Conservation (phyloP, 1,284 basidiomycete species). For the Prillingera fragicola region DNA sequence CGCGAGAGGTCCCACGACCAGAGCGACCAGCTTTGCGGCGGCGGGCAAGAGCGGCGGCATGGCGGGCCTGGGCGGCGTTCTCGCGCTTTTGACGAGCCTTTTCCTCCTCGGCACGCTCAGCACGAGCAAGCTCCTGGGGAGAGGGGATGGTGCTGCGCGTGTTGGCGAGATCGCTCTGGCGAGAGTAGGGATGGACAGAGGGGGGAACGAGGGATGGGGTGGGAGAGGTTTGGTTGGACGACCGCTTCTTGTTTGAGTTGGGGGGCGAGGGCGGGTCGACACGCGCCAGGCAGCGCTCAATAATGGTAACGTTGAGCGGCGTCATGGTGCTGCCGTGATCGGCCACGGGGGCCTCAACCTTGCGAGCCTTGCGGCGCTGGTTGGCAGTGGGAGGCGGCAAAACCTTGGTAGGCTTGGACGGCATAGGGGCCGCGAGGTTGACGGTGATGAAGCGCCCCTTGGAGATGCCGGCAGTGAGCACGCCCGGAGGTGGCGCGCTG, state of each 20-base stretch:
- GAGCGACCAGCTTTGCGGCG: conserved; percentile 15
- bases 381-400: conserved; percentile 9
- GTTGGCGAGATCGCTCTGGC: conserved; percentile 28
- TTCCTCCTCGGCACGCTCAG: conserved; percentile 25
- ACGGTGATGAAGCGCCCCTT: conserved; percentile 1
- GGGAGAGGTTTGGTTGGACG: conserved; percentile 9
- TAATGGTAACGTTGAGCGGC: conserved; percentile 28
- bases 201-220: conserved; percentile 5
- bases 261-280: conserved; percentile 6
- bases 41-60: conserved; percentile 21
- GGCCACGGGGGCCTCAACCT: conserved; percentile 5
- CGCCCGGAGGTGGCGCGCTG: no score
- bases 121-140: conserved; percentile 24
- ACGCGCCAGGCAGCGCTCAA: conserved; percentile 27
- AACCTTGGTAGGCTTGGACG: neutral
- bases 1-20: conserved; percentile 7
- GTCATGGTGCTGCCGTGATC: conserved; percentile 18
- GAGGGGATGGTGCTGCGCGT: conserved; percentile 29
- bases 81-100: conserved; percentile 29
- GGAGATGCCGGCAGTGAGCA: neutral
- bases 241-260: conserved; percentile 10
- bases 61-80: conserved; percentile 27
- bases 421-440: conserved; percentile 14
- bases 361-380: conserved; percentile 11
- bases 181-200: conserved; percentile 31